A percentile compares a stretch with the other conserved stretches of the same genome.
phyloP scores from a whole-genome alignment of 2,329 filamentous ascomycete species.

The Thelonectria blattea region DNA sequence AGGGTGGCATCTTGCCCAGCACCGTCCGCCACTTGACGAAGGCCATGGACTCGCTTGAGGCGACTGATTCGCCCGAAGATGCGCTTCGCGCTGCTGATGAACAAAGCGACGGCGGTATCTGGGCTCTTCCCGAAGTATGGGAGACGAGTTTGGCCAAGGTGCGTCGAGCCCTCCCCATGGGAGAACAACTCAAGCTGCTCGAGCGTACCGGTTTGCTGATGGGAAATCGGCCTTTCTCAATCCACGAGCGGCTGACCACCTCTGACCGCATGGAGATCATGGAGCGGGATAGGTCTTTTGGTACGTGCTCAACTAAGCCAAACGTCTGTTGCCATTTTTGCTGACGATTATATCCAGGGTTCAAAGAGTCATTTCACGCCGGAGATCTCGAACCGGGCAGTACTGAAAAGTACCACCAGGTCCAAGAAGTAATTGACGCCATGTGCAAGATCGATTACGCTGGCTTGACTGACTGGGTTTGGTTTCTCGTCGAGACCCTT shows the following conservation, averaged over 20 bases:
- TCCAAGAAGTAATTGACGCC: slow-evolving; percentile 25
- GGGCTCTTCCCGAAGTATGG: slow-evolving; percentile 34
- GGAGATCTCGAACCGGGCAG: slow-evolving; percentile 38
- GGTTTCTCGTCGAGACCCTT: slow-evolving; percentile 31
- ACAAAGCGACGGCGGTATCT: slow-evolving; percentile 24
- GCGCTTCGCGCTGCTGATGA: slow-evolving; percentile 5
- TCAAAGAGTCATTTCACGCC: slow-evolving; percentile 37
- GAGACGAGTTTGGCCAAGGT: slow-evolving; percentile 28
- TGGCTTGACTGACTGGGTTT: slow-evolving; percentile 33
- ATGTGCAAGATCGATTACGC: slow-evolving; percentile 25
- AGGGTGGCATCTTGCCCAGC: slow-evolving; percentile 23
- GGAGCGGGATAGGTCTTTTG: slow-evolving; percentile 34
- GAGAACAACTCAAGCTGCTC: slow-evolving; percentile 19
- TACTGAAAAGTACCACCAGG: slow-evolving; percentile 24
- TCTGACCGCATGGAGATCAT: slow-evolving; percentile 31
- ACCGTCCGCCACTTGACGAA: slow-evolving; percentile 16
- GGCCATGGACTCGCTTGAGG: slow-evolving; percentile 19
- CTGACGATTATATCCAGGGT: slow-evolving; percentile 21
- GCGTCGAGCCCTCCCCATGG: not conserved
- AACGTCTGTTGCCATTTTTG: not conserved
- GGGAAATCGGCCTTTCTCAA: not conserved
- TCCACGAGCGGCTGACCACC: slow-evolving; percentile 11
- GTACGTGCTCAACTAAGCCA: slow-evolving; percentile 8
- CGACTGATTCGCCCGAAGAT: slow-evolving; percentile 18
- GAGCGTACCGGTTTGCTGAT: slow-evolving; percentile 12